Evolutionary conservation across 805 yeast species (phyloP).

Genomic region (Saccharomycopsis fermentans): DNA sequence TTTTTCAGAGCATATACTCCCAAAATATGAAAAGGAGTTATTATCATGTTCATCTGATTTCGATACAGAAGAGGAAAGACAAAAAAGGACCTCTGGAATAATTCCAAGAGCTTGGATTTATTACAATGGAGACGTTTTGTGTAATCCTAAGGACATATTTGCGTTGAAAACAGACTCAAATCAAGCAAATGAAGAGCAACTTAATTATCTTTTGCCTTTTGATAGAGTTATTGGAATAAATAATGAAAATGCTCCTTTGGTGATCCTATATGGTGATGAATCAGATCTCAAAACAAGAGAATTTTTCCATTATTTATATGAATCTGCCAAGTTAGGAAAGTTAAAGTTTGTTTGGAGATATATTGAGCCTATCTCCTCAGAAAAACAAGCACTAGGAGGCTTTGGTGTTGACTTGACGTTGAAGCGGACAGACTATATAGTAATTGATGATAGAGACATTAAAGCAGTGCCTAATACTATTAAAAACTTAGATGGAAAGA

Average conservation of each 20-base stretch:
- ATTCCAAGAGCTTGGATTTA: conserved; percentile 35
- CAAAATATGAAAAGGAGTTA: conserved; percentile 21
- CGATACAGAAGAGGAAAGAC: conserved; percentile 28
- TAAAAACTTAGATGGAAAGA: conserved; percentile 20
- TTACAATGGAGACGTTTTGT: conserved; percentile 44
- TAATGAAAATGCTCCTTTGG: conserved; percentile 36
- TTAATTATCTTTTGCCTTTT: conserved; percentile 27
- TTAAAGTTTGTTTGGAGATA: conserved; percentile 71
- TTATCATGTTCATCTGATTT: conserved; percentile 21
- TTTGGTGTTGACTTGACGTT: conserved; percentile 58
- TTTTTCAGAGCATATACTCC: conserved; percentile 31
- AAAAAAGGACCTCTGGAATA: neutral
- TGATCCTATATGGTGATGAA: conserved; percentile 61
- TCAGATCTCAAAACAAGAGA: conserved; percentile 37
- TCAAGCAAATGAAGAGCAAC: neutral
- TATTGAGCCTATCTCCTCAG: conserved; percentile 28
- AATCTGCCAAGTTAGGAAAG: conserved; percentile 54
- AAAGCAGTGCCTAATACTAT: conserved; percentile 20
- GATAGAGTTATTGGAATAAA: conserved; percentile 58
- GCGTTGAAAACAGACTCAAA: conserved; percentile 49
- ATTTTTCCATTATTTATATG: conserved; percentile 49
- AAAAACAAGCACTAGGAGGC: conserved; percentile 35
- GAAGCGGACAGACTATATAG: conserved; percentile 58
- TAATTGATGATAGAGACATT: conserved; percentile 47
- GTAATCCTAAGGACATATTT: conserved; percentile 63